phyloP scores from a whole-genome alignment of 1,139 yeast genomes.

The Trichomonascaceae sp. region DNA sequence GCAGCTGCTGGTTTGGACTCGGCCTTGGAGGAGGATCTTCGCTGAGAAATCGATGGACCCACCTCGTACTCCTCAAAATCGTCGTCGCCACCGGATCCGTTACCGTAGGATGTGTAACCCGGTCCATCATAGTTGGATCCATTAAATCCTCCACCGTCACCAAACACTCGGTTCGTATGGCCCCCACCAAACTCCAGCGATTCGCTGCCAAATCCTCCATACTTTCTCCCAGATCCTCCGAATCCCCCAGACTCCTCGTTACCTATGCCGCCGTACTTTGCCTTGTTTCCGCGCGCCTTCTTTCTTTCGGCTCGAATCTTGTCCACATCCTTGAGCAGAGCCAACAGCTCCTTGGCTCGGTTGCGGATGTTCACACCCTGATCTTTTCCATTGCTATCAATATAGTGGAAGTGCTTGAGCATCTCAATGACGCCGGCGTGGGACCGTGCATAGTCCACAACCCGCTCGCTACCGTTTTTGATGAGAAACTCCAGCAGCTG shows the following conservation, averaged over 20 bases:
- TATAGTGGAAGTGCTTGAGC: slow-evolving; percentile 88
- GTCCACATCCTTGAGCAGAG: slow-evolving; percentile 63
- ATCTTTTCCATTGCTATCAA: slow-evolving; percentile 87
- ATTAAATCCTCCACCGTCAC: slow-evolving; percentile 69
- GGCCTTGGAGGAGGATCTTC: slow-evolving; percentile 1
- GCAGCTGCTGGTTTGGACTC: neutral
- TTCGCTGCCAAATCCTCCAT: slow-evolving; percentile 30
- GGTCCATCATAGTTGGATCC: slow-evolving; percentile 26
- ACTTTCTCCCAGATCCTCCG: slow-evolving; percentile 27
- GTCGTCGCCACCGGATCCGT: slow-evolving; percentile 16
- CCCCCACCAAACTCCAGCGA: slow-evolving; percentile 20
- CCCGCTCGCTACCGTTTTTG: slow-evolving; percentile 86
- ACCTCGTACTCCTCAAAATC: slow-evolving; percentile 40
- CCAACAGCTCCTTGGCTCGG: slow-evolving; percentile 65
- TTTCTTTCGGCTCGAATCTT: slow-evolving; percentile 74
- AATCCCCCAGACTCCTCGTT: slow-evolving; percentile 27
- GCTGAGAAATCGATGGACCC: slow-evolving; percentile 6
- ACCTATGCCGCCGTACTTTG: slow-evolving; percentile 36
- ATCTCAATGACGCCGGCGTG: slow-evolving; percentile 72
- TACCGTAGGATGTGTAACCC: slow-evolving; percentile 13
- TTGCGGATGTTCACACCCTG: slow-evolving; percentile 94
- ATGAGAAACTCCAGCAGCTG: slow-evolving; percentile 84
- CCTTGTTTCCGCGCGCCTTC: slow-evolving; percentile 50
- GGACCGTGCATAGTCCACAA: slow-evolving; percentile 87
- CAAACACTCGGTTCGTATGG: slow-evolving; percentile 45